Evolutionary conservation across 2,329 filamentous ascomycete species (phyloP).

Genomic region (Diaporthe eres): DNA sequence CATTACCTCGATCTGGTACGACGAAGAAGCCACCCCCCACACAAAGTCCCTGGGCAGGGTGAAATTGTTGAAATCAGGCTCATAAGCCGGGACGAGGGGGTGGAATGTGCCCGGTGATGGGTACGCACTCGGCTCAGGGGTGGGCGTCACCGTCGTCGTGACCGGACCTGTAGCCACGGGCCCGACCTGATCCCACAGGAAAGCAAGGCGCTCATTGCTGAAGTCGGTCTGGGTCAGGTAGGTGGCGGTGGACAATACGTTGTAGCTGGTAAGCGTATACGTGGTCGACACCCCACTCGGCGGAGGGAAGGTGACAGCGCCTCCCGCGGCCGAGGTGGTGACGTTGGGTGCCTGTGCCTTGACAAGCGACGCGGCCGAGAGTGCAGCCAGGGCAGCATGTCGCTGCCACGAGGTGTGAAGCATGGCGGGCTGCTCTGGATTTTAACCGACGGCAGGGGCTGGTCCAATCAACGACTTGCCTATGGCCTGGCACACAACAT

Average conservation of each 20-base stretch:
- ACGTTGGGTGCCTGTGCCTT: not conserved
- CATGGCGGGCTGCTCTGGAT: not conserved
- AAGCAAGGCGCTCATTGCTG: conserved; percentile 27
- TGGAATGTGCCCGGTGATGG: conserved; percentile 25
- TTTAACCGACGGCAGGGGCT: conserved; percentile 7
- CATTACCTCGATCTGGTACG: conserved; percentile 32
- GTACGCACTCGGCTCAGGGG: conserved; percentile 13
- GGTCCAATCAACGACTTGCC: not conserved
- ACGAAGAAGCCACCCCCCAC: conserved; percentile 34
- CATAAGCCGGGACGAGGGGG: conserved; percentile 25
- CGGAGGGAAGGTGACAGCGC: not conserved
- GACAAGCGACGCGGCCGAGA: not conserved
- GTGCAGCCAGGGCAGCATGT: not conserved
- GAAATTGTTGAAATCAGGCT: conserved; percentile 18
- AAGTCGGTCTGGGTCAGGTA: conserved; percentile 32
- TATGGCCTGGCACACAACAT: conserved; percentile 7
- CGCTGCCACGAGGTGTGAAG: not conserved
- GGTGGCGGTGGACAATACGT: not conserved
- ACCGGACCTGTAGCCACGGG: conserved; percentile 31
- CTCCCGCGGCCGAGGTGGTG: not conserved
- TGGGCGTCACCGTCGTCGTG: conserved; percentile 24
- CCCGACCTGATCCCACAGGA: conserved; percentile 34
- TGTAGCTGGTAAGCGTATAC: conserved; percentile 5
- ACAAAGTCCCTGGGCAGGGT: conserved; percentile 28
- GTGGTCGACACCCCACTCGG: conserved; percentile 14